Conservation (phyloP, 2,329 filamentous ascomycete genomes). For the Pseudogymnoascus sp. region DNA sequence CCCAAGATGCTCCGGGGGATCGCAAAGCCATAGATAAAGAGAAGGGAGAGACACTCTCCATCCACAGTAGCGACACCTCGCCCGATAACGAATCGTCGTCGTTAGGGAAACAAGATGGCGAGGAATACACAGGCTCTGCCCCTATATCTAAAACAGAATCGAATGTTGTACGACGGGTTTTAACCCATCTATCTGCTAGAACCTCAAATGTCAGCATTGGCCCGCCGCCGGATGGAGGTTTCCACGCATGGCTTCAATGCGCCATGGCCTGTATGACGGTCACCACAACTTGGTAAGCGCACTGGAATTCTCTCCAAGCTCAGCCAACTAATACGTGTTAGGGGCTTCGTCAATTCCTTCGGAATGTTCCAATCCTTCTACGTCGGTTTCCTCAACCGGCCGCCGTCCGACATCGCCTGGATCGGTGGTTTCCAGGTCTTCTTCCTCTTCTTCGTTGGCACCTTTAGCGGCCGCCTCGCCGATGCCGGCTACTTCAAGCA, state of each 20-base stretch:
- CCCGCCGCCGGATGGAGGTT: conserved; percentile 27
- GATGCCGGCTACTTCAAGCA: conserved; percentile 34
- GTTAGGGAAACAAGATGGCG: background rate
- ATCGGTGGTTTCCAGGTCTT: conserved; percentile 40
- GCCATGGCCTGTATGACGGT: conserved; percentile 19
- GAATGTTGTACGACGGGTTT: conserved; percentile 1
- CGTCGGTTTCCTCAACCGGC: conserved; percentile 25
- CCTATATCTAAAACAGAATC: background rate
- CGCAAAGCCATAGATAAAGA: conserved; percentile 3
- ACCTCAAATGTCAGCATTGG: conserved; percentile 12
- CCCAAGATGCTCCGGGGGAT: background rate
- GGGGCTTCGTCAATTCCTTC: conserved; percentile 34
- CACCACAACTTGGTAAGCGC: conserved; percentile 24
- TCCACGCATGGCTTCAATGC: conserved; percentile 26
- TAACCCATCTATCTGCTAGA: background rate
- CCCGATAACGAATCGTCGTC: background rate
- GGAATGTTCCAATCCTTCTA: conserved; percentile 41
- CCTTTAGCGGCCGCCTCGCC: conserved; percentile 32
- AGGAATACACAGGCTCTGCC: background rate
- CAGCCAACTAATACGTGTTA: background rate
- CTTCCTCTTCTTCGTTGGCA: conserved; percentile 36
- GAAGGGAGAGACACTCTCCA: background rate
- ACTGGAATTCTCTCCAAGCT: background rate
- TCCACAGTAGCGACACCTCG: background rate
- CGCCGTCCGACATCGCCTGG: conserved; percentile 37